Percentiles rank a stretch among this genome's conserved stretches.
These are phyloP conservation scores for Linum usitatissimum DNA, from an alignment of 345 rosid genomes.

Conservation along the genomic window DNA sequence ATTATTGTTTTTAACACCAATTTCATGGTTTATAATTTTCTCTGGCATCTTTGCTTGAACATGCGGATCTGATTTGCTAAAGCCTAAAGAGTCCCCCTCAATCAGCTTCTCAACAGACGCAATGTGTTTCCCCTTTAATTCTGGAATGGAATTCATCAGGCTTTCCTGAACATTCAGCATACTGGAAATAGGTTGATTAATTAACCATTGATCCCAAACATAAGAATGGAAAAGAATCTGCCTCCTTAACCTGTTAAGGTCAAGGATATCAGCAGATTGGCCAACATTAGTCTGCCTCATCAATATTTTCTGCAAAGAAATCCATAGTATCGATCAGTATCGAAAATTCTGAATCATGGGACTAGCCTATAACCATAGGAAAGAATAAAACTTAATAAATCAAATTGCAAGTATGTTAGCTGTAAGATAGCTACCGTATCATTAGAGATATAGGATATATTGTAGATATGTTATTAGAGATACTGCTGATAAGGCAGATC, in stretches of 20 bases:
- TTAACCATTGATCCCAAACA: conserved; percentile 17
- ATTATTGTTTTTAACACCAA: conserved; percentile 22
- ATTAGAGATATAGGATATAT: no score
- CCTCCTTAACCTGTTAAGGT: conserved; percentile 16
- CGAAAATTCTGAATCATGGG: background rate
- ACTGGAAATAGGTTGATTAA: conserved; percentile 8
- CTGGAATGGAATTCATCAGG: conserved; percentile 22
- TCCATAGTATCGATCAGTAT: conserved; percentile 10
- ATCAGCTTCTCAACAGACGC: conserved; percentile 42
- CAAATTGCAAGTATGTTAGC: no score
- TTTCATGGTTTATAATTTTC: conserved; percentile 22
- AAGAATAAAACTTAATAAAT: background rate
- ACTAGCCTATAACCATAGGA: background rate
- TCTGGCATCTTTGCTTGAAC: conserved; percentile 28
- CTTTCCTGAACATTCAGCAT: conserved; percentile 19
- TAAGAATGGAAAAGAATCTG: conserved; percentile 13
- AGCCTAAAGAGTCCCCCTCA: conserved; percentile 32
- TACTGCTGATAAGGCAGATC: no score
- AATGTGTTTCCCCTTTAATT: conserved; percentile 28
- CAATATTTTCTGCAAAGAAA: conserved; percentile 2
- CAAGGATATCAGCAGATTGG: conserved; percentile 18
- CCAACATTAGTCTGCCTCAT: conserved; percentile 11
- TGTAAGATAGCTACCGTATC: no score
- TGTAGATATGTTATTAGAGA: no score
- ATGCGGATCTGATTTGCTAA: conserved; percentile 32